Percentiles rank a stretch among this genome's conserved stretches.
phyloP scores from a whole-genome alignment of 768 basidiomycete genomes.

The Polyporus arcularius region DNA sequence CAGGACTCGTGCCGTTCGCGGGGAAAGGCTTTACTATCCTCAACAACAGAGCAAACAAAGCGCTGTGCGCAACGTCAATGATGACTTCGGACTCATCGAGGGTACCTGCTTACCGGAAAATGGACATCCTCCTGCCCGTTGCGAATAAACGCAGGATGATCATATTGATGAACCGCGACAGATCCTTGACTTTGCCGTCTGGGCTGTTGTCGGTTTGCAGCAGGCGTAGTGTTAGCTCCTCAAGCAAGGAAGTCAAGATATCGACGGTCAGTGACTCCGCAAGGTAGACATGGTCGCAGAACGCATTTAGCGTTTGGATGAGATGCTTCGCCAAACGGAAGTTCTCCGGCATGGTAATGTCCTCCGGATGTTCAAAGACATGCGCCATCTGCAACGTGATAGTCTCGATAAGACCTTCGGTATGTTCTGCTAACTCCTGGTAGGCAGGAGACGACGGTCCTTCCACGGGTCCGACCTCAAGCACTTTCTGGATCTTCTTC shows the following conservation, averaged over 20 bases:
- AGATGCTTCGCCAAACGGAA: slow-evolving; percentile 96
- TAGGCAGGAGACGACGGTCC: slow-evolving; percentile 71
- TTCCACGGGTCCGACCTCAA: slow-evolving; percentile 73
- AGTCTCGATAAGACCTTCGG: slow-evolving; percentile 85
- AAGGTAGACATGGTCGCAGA: slow-evolving; percentile 87
- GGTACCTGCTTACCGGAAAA: slow-evolving; percentile 70
- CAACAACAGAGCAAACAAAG: slow-evolving; percentile 79
- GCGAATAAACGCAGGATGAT: slow-evolving; percentile 93
- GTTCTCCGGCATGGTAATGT: slow-evolving; percentile 72
- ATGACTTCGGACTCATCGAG: background rate
- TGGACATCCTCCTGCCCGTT: slow-evolving; percentile 84
- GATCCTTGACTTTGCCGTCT: slow-evolving; percentile 83
- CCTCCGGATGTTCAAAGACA: slow-evolving; percentile 82
- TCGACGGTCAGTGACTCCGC: slow-evolving; percentile 87
- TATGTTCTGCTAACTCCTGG: slow-evolving; percentile 75
- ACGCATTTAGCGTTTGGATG: slow-evolving; percentile 93
- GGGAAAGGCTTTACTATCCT: slow-evolving; percentile 87
- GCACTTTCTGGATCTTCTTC: slow-evolving; percentile 88
- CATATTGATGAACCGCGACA: slow-evolving; percentile 98
- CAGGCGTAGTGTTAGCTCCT: slow-evolving; percentile 88
- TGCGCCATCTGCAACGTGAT: slow-evolving; percentile 91
- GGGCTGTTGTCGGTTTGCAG: slow-evolving; percentile 91
- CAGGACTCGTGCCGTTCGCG: slow-evolving; percentile 63
- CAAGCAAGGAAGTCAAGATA: slow-evolving; percentile 82
- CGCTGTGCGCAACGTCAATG: slow-evolving; percentile 38